Conservation (phyloP, 176 grass and related monocot genomes). For the Cocos nucifera region DNA sequence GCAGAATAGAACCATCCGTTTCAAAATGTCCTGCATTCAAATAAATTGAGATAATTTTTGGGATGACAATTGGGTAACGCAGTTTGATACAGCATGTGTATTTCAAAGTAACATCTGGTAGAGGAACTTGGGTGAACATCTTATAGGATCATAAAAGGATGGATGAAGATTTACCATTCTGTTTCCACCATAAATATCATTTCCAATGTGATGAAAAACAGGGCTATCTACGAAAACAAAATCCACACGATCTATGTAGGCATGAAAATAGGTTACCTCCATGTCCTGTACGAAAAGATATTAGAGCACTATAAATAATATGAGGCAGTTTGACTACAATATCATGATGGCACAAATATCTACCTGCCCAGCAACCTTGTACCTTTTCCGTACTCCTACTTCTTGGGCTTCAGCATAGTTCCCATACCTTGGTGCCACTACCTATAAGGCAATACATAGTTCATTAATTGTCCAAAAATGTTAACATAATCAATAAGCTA, state of each 20-base stretch:
- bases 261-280: slow-evolving; percentile 81
- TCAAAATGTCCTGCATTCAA: slow-evolving; percentile 67
- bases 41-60: too few relatives aligned
- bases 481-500: too few relatives aligned
- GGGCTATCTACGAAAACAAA: slow-evolving; percentile 88
- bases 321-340: neutral
- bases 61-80: too few relatives aligned
- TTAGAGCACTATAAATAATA: neutral
- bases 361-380: slow-evolving; percentile 82
- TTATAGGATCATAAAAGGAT: neutral
- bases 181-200: slow-evolving; percentile 89
- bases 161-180: slow-evolving; percentile 48
- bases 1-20: slow-evolving; percentile 86
- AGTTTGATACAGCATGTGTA: too few relatives aligned
- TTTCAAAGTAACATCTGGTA: too few relatives aligned
- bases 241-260: slow-evolving; percentile 79
- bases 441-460: slow-evolving; percentile 34
- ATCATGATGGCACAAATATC: slow-evolving; percentile 2
- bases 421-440: slow-evolving; percentile 65
- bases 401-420: slow-evolving; percentile 55
- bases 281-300: slow-evolving; percentile 51
- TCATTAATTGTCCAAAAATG: too few relatives aligned
- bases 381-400: slow-evolving; percentile 61
- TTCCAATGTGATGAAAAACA: slow-evolving; percentile 57
- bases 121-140: too few relatives aligned